Evolutionary conservation across 2,329 filamentous ascomycete species (phyloP), one percentile per base, ranked within the genome.

Genomic region (Penicillium sp.): DNA sequence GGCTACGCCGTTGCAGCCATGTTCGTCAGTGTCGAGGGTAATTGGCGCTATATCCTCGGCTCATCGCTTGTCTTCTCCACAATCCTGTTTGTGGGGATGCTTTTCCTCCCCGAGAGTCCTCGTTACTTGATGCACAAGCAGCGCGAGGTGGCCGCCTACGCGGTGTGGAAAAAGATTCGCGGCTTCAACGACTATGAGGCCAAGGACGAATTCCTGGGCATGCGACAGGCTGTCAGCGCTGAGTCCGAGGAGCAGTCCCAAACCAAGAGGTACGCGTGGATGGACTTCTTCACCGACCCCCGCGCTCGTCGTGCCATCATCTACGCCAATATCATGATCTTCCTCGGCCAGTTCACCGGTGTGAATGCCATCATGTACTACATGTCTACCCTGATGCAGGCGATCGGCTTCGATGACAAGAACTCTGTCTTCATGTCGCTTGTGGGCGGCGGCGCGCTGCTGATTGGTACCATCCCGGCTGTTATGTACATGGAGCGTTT

Each of bases 21-120:
- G 41, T 87, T 87, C 63, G 70, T 86, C 46, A 75, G 71, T n/a
- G 81, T 87, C 2, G 65, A 69, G 0, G 84, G 83, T 11, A 83
- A 82, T 67, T 87, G 84, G 84, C 75, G 84, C 25, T 86, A 80
- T 59, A 87, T 87, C 45, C 77, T 87, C 1, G 84, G 83, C 4
- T 84, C 80, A 1, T 87, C 83, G 0, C 74, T 87, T 2, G 59
- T 87, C 28, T 87, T 87, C 65, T 84, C 80, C 0, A 81, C 77
- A 20, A 77, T 79, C 53, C 78, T 81, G 71, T 63, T 75, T 15
- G 41, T 71, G 25, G 81, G 83, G 36, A 86, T 87, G 74, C 67
- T 86, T 1, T 86, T 84, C 69, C 77, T 87, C 57, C 83, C 83
- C 0, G 83, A 87, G 58, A 78, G 73, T 3, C 83, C 84, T 0